Base-by-base conservation (phyloP, 2,329 filamentous ascomycete species). In the Penicillium sp. region DNA sequence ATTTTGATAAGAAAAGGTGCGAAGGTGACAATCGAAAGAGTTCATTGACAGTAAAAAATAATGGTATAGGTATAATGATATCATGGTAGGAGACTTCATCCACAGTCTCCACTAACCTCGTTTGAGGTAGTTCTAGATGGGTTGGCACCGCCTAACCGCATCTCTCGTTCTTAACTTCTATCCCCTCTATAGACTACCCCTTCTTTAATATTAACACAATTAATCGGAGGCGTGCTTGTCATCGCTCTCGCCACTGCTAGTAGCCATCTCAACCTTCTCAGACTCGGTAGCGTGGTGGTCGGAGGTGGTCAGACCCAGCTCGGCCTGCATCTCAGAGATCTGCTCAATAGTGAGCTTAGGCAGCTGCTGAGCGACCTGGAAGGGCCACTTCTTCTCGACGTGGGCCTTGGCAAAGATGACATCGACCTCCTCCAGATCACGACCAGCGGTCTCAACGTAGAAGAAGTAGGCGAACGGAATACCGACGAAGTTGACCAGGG, bases 301-400 rank as follows among this genome's bases (percentile, higher is more conserved):
- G 4, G n/a, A 3, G 23, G 10, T 2, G 24, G 26, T 29, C 16
- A 45, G 18, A 9, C 42, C 42, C 5, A 45, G 28, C 21, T 45
- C 42, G n/a, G 9, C 2, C 42, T 45, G 42, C 42, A 45, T 45
- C 10, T 45, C n/a, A 21, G 24, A 93, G 73, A 94, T 99, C 71
- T 94, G 94, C 67, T 97, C 94, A 46, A 95, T 90, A 87, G 99
- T 99, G 83, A 80, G 79, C 77, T 87, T 84, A 71, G 97, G 89
- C 84, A 91, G 87, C 83, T 97, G 92, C 81, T 97, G 94, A 50
- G 94, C 92, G 65, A 94, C 94, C 50, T 96, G 91, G 73, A 97
- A 99, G 88, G 97, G 97, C 81, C 94, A 92, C 79, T 99, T 94
- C 59, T 94, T 92, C 74, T 97, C 94, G 58, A 94, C 92, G 52